Conservation (phyloP, 441 rosid species). For the Flueggea neowawraea region DNA sequence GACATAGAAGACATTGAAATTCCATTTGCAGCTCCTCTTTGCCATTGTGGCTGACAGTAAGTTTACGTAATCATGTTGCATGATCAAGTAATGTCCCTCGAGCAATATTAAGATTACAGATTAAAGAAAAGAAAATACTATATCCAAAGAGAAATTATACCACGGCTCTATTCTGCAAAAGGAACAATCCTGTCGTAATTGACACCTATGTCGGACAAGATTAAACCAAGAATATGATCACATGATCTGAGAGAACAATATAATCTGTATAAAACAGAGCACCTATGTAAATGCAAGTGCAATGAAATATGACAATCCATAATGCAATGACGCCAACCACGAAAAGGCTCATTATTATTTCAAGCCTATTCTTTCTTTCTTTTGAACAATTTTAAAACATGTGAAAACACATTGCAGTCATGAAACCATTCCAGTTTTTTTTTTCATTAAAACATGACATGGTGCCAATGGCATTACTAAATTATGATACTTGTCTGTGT, state of each 20-base stretch:
- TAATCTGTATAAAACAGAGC: too few relatives aligned
- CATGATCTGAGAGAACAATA: neutral
- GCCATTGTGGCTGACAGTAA: slow-evolving; percentile 40
- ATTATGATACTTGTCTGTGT: too few relatives aligned
- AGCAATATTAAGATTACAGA: neutral
- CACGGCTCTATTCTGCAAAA: slow-evolving; percentile 53
- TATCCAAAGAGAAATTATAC: slow-evolving; percentile 2
- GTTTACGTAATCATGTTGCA: slow-evolving; percentile 1
- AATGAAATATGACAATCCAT: too few relatives aligned
- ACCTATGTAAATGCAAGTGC: too few relatives aligned
- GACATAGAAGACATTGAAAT: slow-evolving; percentile 73
- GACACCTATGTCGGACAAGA: slow-evolving; percentile 37
- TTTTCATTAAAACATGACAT: too few relatives aligned
- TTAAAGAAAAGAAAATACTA: neutral
- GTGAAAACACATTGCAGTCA: too few relatives aligned
- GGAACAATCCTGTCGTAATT: slow-evolving; percentile 64
- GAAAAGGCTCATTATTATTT: too few relatives aligned
- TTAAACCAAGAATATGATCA: neutral
- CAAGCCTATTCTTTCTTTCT: too few relatives aligned
- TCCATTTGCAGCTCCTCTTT: slow-evolving; percentile 86
- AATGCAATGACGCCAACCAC: too few relatives aligned
- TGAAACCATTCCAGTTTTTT: too few relatives aligned
- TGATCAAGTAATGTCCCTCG: neutral
- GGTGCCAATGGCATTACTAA: too few relatives aligned
- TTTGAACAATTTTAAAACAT: too few relatives aligned